Evolutionary conservation across 129 eudicot genomes (phyloP), one percentile per base, ranked within the genome.

Genomic region (Gnaphalium uliginosum): DNA sequence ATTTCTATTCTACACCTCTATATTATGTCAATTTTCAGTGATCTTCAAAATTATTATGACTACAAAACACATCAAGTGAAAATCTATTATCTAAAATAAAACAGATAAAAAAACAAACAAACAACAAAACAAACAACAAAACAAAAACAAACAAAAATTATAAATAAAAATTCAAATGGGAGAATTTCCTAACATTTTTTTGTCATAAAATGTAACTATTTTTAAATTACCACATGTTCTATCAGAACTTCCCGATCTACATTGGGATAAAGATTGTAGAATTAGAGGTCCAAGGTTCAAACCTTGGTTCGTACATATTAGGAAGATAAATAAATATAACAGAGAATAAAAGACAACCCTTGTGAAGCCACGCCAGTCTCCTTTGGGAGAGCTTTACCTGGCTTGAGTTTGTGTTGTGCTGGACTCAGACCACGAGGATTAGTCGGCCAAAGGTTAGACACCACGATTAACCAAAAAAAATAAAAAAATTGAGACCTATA

Each of bases 1-100:
- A 61, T 61, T 14, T 61, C 67, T 26, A 39, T 61, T 27, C 67
- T 29, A 61, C 37, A 24, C 37, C 21, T 61, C 39, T 61, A 61
- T 61, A 61, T 15, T 26, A 22, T 61, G 37, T 7, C 37, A 61
- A 61, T 26, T 61, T 61, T 24, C 60, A 62, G 41, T 5, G 21
- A 27, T 27, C 23, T 18, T 62, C 22, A 27, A 62, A 26, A 62
- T 62, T 30, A 62, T 62, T 62, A 62, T 30, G 41, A 27, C 17
- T 62, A 62, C 41, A 62, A 25, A 29, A 62, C 41, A 62, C 41
- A 62, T 63, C 18, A 25, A 29, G 29, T 54, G 24, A 54, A n/a
- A 54, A 8, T 54, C 19, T 19, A 2, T 54, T 54, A 6, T 8
- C 8, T 8, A 54, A 21, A 19, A 19, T 1, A 54, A n/a, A 54